phyloP scores from a whole-genome alignment of 108 stramenopile species.

The Epipyxis sp. region DNA sequence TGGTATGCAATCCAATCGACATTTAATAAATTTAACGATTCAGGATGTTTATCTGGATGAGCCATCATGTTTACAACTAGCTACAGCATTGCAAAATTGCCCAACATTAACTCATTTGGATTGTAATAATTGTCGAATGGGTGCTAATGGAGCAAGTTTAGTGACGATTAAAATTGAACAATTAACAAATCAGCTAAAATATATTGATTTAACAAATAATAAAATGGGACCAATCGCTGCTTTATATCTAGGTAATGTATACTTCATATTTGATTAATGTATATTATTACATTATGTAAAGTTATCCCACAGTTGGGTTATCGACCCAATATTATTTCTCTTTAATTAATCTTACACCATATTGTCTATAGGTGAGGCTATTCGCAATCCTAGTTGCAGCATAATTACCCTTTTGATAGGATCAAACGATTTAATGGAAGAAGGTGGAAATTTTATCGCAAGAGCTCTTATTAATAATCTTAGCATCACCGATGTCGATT shows the following conservation, averaged over 20 bases:
- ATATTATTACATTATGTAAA: too few relatives aligned
- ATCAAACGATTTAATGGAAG: slow-evolving; percentile 24
- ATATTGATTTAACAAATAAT: background rate
- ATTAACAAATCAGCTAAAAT: background rate
- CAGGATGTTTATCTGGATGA: slow-evolving; percentile 18
- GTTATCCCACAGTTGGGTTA: too few relatives aligned
- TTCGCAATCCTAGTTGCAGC: too few relatives aligned
- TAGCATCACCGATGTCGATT: slow-evolving; percentile 16
- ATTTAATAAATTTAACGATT: background rate
- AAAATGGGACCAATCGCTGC: slow-evolving; percentile 11
- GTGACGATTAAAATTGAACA: background rate
- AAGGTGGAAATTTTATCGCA: slow-evolving; percentile 10
- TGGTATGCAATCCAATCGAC: background rate
- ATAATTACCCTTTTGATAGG: too few relatives aligned
- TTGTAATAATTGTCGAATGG: background rate
- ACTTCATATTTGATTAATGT: too few relatives aligned
- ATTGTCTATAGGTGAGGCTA: too few relatives aligned
- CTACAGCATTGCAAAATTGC: background rate
- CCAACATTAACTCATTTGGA: background rate
- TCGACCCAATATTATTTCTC: too few relatives aligned
- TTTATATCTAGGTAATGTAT: background rate
- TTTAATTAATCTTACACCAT: too few relatives aligned
- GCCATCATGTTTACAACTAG: slow-evolving; percentile 6
- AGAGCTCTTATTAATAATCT: background rate
- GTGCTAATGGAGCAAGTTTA: background rate